Evolutionary conservation across 495 filamentous ascomycete species (phyloP), one percentile per base, ranked within the genome.

Genomic region (Parathielavia appendiculata): DNA sequence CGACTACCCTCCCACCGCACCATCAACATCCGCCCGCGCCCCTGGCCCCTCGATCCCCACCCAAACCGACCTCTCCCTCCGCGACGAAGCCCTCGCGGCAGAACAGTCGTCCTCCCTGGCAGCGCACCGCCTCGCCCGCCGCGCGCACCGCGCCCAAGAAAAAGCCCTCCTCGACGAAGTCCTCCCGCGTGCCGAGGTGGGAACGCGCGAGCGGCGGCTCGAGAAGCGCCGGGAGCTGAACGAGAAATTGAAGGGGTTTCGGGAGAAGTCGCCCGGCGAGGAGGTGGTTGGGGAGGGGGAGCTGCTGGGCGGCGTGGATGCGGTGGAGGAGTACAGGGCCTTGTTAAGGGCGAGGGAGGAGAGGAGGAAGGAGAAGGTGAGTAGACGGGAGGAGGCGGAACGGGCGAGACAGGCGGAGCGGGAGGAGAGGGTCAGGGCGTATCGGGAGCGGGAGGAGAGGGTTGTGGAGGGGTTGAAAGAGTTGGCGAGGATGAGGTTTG

Each of bases 151-250:
- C 1, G 75, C 73, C 48, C 58, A 67, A 19, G 82, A 89, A 61
- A 82, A 81, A 50, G 83, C 81, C 32, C 76, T 74, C 0, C 78
- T 91, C 0, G 91, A 96, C 11, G 92, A 97, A 57, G 73, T 96
- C 12, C 81, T 77, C 0, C 92, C 93, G 5, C 87, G 90, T 14
- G 90, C 92, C 0, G 91, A 92, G 49, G 73, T 92, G 0, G 91
- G 92, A 1, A 91, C 90, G 3, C 83, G 85, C 26, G 93, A 95
- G 71, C 83, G 92, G 10, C 82, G 83, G 54, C 77, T 98, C 5
- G 92, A 98, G 76, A 96, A 96, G 77, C 63, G 85, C 48, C 67
- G 69, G 41, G 79, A 77, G 56, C 61, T 79, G 13, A 79, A 76
- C 55, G 83, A 81, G 13, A 82, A 80, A 72, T 75, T 86, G 72